A percentile compares a stretch with the other conserved stretches of the same genome.
phyloP scores from a whole-genome alignment of 768 basidiomycete species.

The Candolleomyces aberdarensis region DNA sequence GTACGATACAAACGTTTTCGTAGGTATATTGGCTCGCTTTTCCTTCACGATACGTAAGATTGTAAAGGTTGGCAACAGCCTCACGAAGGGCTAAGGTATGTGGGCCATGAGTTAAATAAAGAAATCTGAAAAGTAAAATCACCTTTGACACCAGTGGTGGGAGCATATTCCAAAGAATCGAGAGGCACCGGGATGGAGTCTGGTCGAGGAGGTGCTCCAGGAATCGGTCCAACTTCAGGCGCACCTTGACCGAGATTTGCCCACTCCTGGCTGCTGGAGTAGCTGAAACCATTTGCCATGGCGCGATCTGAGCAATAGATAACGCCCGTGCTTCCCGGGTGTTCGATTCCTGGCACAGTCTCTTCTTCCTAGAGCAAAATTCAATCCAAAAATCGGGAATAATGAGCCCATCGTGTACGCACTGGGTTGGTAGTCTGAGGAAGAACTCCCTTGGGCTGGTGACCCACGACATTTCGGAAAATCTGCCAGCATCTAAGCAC shows the following conservation, averaged over 20 bases:
- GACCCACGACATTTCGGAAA: constrained; percentile 69
- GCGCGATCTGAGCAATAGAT: constrained; percentile 92
- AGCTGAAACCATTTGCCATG: constrained; percentile 92
- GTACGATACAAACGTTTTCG: constrained; percentile 94
- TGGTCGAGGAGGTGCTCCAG: constrained; percentile 67
- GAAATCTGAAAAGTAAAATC: constrained; percentile 17
- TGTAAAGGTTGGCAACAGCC: constrained; percentile 89
- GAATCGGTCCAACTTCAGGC: constrained; percentile 84
- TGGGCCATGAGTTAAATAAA: neutral
- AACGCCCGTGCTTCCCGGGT: constrained; percentile 62
- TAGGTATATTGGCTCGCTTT: constrained; percentile 84
- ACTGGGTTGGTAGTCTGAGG: constrained; percentile 76
- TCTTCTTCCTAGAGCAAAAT: constrained; percentile 66
- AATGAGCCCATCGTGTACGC: constrained; percentile 14
- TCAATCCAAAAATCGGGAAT: constrained; percentile 4
- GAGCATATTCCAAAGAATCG: constrained; percentile 86
- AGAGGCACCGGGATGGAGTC: constrained; percentile 59
- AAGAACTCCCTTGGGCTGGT: constrained; percentile 58
- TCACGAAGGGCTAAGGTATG: constrained; percentile 63
- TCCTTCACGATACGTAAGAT: constrained; percentile 78
- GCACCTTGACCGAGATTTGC: constrained; percentile 90
- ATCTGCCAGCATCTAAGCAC: constrained; percentile 45
- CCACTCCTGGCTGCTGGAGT: constrained; percentile 77
- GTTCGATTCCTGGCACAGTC: constrained; percentile 84
- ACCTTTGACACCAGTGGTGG: constrained; percentile 88